A percentile compares a stretch with the other conserved stretches of the same genome.
Conservation (phyloP, 371 early-diverging fungal species). For the Thermomucor indicae-seudaticae region DNA sequence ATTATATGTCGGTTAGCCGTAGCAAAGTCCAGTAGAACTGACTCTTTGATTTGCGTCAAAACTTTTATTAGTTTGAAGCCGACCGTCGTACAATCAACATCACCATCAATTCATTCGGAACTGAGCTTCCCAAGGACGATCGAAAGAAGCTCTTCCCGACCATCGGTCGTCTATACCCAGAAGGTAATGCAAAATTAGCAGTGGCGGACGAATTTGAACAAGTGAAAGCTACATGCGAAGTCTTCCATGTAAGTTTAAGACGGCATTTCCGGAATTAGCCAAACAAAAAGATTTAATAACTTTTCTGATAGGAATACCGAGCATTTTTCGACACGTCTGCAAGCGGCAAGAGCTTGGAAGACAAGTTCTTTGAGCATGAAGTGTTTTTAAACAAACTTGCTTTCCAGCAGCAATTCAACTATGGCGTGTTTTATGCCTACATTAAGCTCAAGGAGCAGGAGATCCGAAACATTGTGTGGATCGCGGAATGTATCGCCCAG, state of each 20-base stretch:
- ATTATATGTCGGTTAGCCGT: too few species aligned
- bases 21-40: neutral
- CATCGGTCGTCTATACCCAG: conserved; percentile 90
- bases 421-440: conserved; percentile 95
- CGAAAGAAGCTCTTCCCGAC: conserved; percentile 90
- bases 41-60: neutral
- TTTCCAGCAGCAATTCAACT: conserved; percentile 97
- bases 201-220: conserved; percentile 92
- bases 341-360: conserved; percentile 76
- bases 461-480: conserved; percentile 99
- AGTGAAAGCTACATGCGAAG: conserved; percentile 82
- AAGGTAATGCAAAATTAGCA: conserved; percentile 81
- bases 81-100: conserved; percentile 97
- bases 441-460: conserved; percentile 99
- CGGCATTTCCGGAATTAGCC: too few species aligned
- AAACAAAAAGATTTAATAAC: too few species aligned
- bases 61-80: conserved; percentile 81
- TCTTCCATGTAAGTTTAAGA: conserved; percentile 62
- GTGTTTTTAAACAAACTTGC: conserved; percentile 89
- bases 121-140: conserved; percentile 95
- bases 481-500: conserved; percentile 99
- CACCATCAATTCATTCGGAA: conserved; percentile 96
- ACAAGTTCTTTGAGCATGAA: conserved; percentile 93
- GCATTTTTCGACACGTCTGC: conserved; percentile 58
- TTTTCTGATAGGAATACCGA: conserved; percentile 80